Evolutionary conservation across 2,329 filamentous ascomycete genomes (phyloP).

Genomic region (Nothopassalora personata): DNA sequence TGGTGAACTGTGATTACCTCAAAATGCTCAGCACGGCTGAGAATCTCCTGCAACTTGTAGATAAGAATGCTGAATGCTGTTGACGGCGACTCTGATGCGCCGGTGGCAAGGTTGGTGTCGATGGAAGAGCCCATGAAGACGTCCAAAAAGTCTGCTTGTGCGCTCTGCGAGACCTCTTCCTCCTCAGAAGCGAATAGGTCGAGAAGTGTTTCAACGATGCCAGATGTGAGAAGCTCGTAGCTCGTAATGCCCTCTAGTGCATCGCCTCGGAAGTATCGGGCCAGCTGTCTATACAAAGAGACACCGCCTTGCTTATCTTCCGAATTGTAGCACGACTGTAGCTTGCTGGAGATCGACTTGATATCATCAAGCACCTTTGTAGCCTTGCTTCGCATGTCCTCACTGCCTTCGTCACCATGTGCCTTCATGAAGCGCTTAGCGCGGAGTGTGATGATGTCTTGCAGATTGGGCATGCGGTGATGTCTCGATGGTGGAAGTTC

Average conservation of each 20-base stretch:
- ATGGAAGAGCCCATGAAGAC: constrained; percentile 80
- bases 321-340: constrained; percentile 64
- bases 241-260: constrained; percentile 91
- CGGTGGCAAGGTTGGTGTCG: constrained; percentile 56
- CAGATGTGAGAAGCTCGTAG: constrained; percentile 85
- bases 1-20: constrained; percentile 95
- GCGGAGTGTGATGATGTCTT: constrained; percentile 66
- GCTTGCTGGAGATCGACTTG: constrained; percentile 63
- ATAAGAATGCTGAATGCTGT: constrained; percentile 88
- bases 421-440: constrained; percentile 79
- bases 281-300: constrained; percentile 67
- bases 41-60: constrained; percentile 88
- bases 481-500: constrained; percentile 41
- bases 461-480: constrained; percentile 47
- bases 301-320: constrained; percentile 43
- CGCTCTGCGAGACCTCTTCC: constrained; percentile 49
- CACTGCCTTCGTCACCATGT: constrained; percentile 73
- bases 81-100: constrained; percentile 61
- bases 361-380: constrained; percentile 68
- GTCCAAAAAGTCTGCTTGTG: constrained; percentile 78
- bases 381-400: constrained; percentile 73
- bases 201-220: constrained; percentile 77
- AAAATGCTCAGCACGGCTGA: constrained; percentile 96
- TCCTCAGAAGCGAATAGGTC: constrained; percentile 72
- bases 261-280: constrained; percentile 81